Conservation (phyloP, 192 early-diverging fungal species). For the Umbelopsis sp. region DNA sequence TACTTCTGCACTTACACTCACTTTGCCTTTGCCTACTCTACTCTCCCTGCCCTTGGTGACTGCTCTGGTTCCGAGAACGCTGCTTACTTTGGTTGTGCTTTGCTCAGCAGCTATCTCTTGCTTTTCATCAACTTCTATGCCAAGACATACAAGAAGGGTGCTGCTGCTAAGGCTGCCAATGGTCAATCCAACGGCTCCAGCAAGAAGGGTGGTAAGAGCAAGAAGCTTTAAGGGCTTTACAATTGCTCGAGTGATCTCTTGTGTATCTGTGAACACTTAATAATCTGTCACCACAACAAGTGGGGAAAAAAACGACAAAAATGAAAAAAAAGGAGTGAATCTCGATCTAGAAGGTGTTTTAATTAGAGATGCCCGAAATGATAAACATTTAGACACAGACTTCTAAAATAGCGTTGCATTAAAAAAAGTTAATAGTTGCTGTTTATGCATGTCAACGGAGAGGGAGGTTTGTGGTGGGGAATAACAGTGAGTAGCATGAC, state of each 20-base stretch:
- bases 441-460: too few relatives aligned
- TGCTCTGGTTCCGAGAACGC: conserved; percentile 78
- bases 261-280: background rate
- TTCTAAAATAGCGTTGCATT: too few relatives aligned
- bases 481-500: too few relatives aligned
- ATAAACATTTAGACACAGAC: background rate
- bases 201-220: conserved; percentile 14
- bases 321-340: background rate
- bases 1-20: conserved; percentile 88
- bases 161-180: conserved; percentile 17
- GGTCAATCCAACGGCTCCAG: background rate
- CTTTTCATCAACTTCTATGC: conserved; percentile 92
- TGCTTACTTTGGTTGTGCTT: conserved; percentile 79
- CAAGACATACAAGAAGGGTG: conserved; percentile 71
- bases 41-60: conserved; percentile 59
- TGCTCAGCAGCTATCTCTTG: conserved; percentile 80
- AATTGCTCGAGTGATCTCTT: background rate
- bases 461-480: too few relatives aligned
- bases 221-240: background rate
- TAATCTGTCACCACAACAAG: too few relatives aligned
- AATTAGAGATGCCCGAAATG: background rate
- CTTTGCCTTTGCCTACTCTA: conserved; percentile 68
- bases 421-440: too few relatives aligned
- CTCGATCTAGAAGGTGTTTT: background rate
- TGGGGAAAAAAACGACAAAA: too few relatives aligned